phyloP scores from a whole-genome alignment of 352 stramenopile genomes.

The Plasmopara viticola region DNA sequence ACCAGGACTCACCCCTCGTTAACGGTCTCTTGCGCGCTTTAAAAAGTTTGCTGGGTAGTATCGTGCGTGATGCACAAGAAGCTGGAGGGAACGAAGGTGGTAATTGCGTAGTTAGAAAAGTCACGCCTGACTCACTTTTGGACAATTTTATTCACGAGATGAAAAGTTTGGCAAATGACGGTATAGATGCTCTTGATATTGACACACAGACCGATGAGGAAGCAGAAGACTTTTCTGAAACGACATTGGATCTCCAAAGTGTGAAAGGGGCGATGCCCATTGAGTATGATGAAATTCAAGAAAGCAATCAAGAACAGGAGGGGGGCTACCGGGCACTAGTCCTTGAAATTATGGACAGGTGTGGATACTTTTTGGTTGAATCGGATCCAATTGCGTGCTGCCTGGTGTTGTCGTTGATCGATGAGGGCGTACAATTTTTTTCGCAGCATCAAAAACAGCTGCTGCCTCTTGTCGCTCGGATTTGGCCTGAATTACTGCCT shows the following conservation, averaged over 20 bases:
- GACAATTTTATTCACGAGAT: constrained; percentile 62
- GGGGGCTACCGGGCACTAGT: constrained; percentile 43
- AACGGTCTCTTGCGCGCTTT: constrained; percentile 53
- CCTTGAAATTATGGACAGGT: constrained; percentile 71
- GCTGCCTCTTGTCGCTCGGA: constrained; percentile 64
- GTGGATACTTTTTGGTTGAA: constrained; percentile 67
- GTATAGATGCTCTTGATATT: constrained; percentile 20
- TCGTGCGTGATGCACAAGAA: constrained; percentile 22
- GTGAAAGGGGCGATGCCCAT: constrained; percentile 67
- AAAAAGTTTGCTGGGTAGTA: constrained; percentile 47
- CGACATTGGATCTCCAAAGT: constrained; percentile 13
- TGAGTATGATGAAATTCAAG: constrained; percentile 44
- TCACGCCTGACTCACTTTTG: constrained; percentile 23
- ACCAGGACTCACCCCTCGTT: constrained; percentile 55
- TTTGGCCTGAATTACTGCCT: constrained; percentile 68
- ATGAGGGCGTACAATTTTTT: constrained; percentile 53
- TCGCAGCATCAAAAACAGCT: constrained; percentile 37
- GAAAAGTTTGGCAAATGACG: constrained; percentile 36
- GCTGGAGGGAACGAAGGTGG: constrained; percentile 2
- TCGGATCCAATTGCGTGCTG: constrained; percentile 66
- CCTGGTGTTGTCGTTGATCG: constrained; percentile 63
- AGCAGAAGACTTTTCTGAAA: constrained; percentile 3
- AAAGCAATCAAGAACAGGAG: constrained; percentile 10
- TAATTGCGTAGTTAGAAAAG: constrained; percentile 1
- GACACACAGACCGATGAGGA: constrained; percentile 14